Evolutionary conservation across 352 stramenopile genomes (phyloP), one percentile per base, ranked within the genome.

Genomic region (Pythium brachiatum): DNA sequence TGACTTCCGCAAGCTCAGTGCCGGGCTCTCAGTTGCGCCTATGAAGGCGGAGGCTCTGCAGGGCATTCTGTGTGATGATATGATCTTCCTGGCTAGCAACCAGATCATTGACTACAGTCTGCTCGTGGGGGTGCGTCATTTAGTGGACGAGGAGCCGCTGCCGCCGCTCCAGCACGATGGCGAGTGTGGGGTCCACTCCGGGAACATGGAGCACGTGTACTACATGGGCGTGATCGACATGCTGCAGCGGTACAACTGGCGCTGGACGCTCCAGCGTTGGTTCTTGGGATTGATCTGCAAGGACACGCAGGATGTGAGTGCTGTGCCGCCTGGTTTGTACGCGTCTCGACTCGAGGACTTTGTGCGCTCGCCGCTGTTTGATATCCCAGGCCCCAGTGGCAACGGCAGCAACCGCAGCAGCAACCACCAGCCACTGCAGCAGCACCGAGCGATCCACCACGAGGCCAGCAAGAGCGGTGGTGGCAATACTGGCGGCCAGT

Each of bases 81-180:
- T 94, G 27, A 76, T 90, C 9, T 94, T 94, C 62, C 74, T 94
- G 26, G 86, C 83, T 15, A 90, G 81, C 27, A 83, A 82, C 16
- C 81, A 82, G 20, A 94, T 94, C 63, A 92, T 94, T 39, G 86
- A 94, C 64, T 94, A 94, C 64, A 92, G 83, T 53, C 86, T 94
- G 25, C 54, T 94, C 9, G 70, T 94, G 1, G 86, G 86, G 1
- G 81, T 94, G 18, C 68, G 74, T 20, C 86, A 92, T 51, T 20
- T 84, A 7, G 68, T 72, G 20, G 57, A 51, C 1, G 54, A 62
- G 2, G 68, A 83, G 13, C 72, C 39, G 7, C 44, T 75, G 7
- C 64, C 72, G 13, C 68, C 66, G 7, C 57, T 68, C 7, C 31
- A 41, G 26, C 53, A 39, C 1, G 53, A 57, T 0, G 66, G 78